Evolutionary conservation across 202 grass and related monocot genomes (phyloP).

Genomic region (Panicum hallii): DNA sequence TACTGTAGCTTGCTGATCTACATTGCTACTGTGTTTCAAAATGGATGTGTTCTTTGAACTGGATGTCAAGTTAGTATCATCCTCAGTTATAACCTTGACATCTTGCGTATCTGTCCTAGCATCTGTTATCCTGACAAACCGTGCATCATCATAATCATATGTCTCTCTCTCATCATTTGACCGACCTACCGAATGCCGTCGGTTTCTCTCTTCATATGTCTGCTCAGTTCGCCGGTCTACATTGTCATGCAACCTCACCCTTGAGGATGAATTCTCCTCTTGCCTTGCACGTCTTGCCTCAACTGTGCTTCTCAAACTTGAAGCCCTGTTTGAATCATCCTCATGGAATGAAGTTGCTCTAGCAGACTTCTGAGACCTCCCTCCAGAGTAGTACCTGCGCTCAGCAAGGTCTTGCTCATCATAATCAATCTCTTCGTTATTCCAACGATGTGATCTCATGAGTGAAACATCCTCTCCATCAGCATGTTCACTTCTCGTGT

Average conservation of each 20-base stretch:
- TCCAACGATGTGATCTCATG: neutral
- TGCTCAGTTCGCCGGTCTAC: constrained; percentile 37
- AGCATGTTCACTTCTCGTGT: constrained; percentile 31
- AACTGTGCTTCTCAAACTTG: constrained; percentile 44
- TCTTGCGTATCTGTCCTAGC: constrained; percentile 56
- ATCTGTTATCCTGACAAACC: constrained; percentile 49
- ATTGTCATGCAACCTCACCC: constrained; percentile 45
- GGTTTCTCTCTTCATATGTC: constrained; percentile 40
- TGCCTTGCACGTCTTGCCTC: constrained; percentile 37
- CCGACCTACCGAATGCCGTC: constrained; percentile 30
- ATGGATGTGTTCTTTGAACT: constrained; percentile 51
- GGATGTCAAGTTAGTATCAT: constrained; percentile 62
- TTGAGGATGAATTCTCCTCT: constrained; percentile 43
- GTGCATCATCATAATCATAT: constrained; percentile 53
- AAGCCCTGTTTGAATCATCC: constrained; percentile 48
- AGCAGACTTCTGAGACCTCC: constrained; percentile 39
- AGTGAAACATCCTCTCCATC: constrained; percentile 38
- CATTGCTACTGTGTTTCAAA: constrained; percentile 45
- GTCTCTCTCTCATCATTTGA: constrained; percentile 53
- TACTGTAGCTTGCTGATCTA: constrained; percentile 41
- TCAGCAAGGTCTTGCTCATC: constrained; percentile 48
- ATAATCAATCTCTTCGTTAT: constrained; percentile 44
- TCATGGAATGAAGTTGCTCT: constrained; percentile 45
- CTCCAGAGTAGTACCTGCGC: constrained; percentile 42
- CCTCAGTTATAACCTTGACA: constrained; percentile 70